These are phyloP conservation scores for Basipetospora chlamydospora DNA, from an alignment of 2,329 filamentous ascomycete species.

Conservation along the genomic window DNA sequence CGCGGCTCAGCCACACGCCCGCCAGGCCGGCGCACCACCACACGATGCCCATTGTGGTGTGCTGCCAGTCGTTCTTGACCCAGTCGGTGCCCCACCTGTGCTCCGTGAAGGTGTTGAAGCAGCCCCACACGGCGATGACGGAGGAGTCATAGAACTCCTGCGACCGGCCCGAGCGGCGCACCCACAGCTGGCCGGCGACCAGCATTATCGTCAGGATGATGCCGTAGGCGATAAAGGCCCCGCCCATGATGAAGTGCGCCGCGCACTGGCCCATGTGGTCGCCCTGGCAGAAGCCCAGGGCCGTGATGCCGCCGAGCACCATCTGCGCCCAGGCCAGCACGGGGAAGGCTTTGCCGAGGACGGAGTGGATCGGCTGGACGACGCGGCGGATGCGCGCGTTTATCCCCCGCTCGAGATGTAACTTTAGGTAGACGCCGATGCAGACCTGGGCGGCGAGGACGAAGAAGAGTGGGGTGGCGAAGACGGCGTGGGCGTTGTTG, in stretches of 20 bases:
- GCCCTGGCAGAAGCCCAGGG: constrained; percentile 80
- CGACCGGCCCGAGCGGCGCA: constrained; percentile 66
- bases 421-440: constrained; percentile 72
- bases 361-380: constrained; percentile 58
- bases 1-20: constrained; percentile 82
- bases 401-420: constrained; percentile 77
- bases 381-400: constrained; percentile 62
- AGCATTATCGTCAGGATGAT: constrained; percentile 76
- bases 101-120: constrained; percentile 96
- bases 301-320: constrained; percentile 87
- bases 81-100: constrained; percentile 83
- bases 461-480: constrained; percentile 69
- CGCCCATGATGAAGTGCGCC: constrained; percentile 98
- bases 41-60: constrained; percentile 98
- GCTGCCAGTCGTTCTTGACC: constrained; percentile 90
- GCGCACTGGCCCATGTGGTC: constrained; percentile 87
- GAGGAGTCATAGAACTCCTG: constrained; percentile 95
- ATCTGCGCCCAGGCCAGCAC: constrained; percentile 84
- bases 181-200: constrained; percentile 76
- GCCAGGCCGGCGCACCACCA: constrained; percentile 94
- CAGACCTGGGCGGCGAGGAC: constrained; percentile 63
- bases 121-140: constrained; percentile 88
- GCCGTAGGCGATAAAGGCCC: constrained; percentile 88
- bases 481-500: constrained; percentile 64
- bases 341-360: constrained; percentile 79